Conservation (phyloP, 371 early-diverging fungal genomes). For the Catenaria anguillulae region DNA sequence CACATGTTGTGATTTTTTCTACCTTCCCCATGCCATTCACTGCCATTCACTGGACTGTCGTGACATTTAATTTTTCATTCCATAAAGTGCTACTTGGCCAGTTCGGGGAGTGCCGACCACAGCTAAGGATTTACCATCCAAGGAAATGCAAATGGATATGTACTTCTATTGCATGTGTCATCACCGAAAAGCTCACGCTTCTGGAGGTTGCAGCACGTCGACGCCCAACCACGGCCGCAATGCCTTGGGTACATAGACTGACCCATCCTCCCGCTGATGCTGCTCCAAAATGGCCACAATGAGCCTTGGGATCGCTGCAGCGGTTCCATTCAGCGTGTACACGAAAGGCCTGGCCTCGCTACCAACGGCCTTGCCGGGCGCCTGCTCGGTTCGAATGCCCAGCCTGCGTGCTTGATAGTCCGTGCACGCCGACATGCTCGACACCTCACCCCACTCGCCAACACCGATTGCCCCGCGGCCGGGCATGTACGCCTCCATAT, state of each 20-base stretch:
- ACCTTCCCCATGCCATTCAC: too few relatives aligned
- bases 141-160: too few relatives aligned
- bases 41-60: too few relatives aligned
- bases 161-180: too few relatives aligned
- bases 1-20: too few relatives aligned
- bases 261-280: conserved; percentile 53
- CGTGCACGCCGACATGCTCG: conserved; percentile 75
- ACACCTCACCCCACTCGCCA: conserved; percentile 74
- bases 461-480: conserved; percentile 48
- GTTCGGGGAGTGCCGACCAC: too few relatives aligned
- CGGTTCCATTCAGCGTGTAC: conserved; percentile 87
- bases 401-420: conserved; percentile 68
- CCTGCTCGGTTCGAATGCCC: conserved; percentile 31
- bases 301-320: conserved; percentile 79
- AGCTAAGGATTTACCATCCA: too few relatives aligned
- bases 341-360: conserved; percentile 42
- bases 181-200: too few relatives aligned
- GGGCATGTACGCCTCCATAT: conserved; percentile 94
- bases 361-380: too few relatives aligned
- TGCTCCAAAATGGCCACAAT: conserved; percentile 77
- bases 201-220: too few relatives aligned
- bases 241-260: conserved; percentile 48
- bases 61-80: too few relatives aligned
- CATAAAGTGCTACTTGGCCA: too few relatives aligned
- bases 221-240: conserved; percentile 49